phyloP scores from a whole-genome alignment of 176 grass and related monocot species.

The Lolium rigidum region DNA sequence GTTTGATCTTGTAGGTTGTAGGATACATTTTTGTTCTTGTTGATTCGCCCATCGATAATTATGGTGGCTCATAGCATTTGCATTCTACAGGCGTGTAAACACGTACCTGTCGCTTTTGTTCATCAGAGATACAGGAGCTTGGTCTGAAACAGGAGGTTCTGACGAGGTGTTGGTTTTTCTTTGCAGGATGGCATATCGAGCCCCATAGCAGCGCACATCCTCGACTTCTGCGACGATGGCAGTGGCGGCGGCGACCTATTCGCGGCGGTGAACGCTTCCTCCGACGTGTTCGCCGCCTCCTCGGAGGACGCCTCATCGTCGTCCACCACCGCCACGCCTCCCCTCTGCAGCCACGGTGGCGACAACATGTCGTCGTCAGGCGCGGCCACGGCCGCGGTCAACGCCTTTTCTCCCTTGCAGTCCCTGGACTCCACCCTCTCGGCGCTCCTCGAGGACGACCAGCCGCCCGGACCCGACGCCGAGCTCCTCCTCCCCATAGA shows the following conservation, averaged over 20 bases:
- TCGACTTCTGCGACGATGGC: conserved; percentile 77
- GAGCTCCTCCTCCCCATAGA: conserved; percentile 54
- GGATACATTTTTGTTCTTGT: background rate
- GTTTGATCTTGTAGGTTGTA: conserved; percentile 14
- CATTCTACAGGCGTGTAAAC: conserved; percentile 35
- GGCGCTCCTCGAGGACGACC: conserved; percentile 60
- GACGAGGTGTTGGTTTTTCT: background rate
- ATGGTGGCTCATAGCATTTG: conserved; percentile 4
- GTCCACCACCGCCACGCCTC: conserved; percentile 42
- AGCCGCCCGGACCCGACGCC: conserved; percentile 10
- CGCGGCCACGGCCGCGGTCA: background rate
- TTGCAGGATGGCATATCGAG: conserved; percentile 89
- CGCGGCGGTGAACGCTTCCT: conserved; percentile 36
- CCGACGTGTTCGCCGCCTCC: conserved; percentile 42
- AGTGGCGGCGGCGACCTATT: conserved; percentile 58
- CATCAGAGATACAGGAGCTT: background rate
- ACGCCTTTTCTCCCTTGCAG: conserved; percentile 55
- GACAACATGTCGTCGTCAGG: conserved; percentile 41
- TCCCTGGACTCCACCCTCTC: conserved; percentile 64
- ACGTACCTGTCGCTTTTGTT: background rate
- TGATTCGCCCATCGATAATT: background rate
- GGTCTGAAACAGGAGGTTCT: background rate
- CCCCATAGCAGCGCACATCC: conserved; percentile 66
- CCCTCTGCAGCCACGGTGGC: conserved; percentile 39
- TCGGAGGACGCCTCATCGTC: conserved; percentile 55